Conservation (phyloP, 805 yeast genomes). For the Wickerhamiella musiphila region DNA sequence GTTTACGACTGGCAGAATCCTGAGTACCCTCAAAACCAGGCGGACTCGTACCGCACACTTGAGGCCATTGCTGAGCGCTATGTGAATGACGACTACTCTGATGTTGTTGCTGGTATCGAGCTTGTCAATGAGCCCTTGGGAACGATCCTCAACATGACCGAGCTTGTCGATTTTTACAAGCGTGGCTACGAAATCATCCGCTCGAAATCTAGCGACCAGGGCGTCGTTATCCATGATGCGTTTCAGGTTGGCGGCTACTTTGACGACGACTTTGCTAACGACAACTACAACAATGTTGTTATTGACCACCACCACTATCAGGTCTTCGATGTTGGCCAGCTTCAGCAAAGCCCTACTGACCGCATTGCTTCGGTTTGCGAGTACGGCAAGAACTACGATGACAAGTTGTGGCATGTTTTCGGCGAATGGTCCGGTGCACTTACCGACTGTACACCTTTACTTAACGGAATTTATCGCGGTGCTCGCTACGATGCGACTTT, state of each 20-base stretch:
- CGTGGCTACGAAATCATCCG: constrained; percentile 54
- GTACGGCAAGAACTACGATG: constrained; percentile 30
- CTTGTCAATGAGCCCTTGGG: constrained; percentile 84
- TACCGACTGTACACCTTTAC: constrained; percentile 79
- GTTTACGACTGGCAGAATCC: constrained; percentile 31
- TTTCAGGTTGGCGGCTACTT: constrained; percentile 45
- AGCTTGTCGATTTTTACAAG: constrained; percentile 40
- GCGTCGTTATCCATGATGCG: constrained; percentile 69
- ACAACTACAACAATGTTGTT: constrained; percentile 45
- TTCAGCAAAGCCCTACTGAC: constrained; percentile 39
- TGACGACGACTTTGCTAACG: constrained; percentile 30
- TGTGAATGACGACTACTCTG: constrained; percentile 41
- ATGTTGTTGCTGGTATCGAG: constrained; percentile 70
- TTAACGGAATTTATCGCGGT: constrained; percentile 74
- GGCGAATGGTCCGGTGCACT: constrained; percentile 91
- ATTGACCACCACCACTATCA: constrained; percentile 87
- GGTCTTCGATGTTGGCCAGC: constrained; percentile 52
- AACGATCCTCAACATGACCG: constrained; percentile 32
- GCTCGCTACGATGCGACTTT: constrained; percentile 60
- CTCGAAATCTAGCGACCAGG: constrained; percentile 29
- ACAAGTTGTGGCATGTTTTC: constrained; percentile 54
- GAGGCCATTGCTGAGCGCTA: constrained; percentile 41
- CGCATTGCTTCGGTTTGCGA: constrained; percentile 40
- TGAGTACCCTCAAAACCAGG: constrained; percentile 31
- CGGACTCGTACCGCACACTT: constrained; percentile 39